Base-by-base conservation (phyloP, 495 filamentous ascomycete species). In the Cercophora scortea region DNA sequence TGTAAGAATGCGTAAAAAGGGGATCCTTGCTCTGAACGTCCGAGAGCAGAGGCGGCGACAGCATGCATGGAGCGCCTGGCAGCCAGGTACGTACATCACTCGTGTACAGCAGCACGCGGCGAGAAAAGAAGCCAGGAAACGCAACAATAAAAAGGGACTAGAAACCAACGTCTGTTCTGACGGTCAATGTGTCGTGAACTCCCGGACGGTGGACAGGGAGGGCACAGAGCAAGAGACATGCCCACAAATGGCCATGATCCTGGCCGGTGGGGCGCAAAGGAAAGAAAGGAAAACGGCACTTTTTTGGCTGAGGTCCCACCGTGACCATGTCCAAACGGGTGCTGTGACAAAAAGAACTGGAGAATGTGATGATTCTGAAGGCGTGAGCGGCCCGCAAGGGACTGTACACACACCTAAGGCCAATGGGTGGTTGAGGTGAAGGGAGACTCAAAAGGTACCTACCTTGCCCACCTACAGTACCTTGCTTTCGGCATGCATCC, bases 211-310 rank as follows among this genome's bases (percentile, higher is more conserved):
- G 49, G 50, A 54, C 51, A 51, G 25, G 25, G 25, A 25, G 25
- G 25, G 25, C 25, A 25, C 25, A 25, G 25, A 25, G 25, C 25
- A 2, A 25, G 25, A 25, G 25, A 25, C 25, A 25, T 25, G 54
- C 41, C 58, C 41, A 16, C 17, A 43, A 56, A 51, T 45, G 56
- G 50, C 63, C 56, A 59, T 54, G 63, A 49, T 57, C 58, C 58
- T 52, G 56, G 54, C 51, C 54, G 51, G 61, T 64, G 63, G 63
- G 63, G 56, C 59, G 47, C 45, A 48, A 17, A 43, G 41, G 42
- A 55, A 59, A 25, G 25, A 25, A 5, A 25, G 25, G n/a, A 25
- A 25, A 46, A 44, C 34, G 39, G 45, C 39, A 45, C 45, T 45
- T 45, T 45, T 41, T 25, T 33, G 42, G 13, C 18, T 3, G 36